A percentile compares a stretch with the other conserved stretches of the same genome.
Evolutionary conservation across 139 green algal genomes (phyloP).

Genomic region (Diplosphaera chodatii): DNA sequence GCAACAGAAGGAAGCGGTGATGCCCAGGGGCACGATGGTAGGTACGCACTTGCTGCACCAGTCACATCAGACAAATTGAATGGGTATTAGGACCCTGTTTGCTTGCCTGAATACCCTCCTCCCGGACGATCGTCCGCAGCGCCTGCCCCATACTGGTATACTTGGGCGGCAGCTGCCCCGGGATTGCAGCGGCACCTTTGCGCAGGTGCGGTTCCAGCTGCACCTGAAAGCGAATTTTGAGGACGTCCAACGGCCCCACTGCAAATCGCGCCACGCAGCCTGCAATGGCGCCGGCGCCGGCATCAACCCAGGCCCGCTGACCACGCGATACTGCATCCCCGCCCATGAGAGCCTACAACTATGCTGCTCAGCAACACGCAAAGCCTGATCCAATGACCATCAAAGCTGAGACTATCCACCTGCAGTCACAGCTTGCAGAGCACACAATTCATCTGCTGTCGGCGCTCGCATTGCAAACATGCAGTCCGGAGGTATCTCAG

Average conservation of each 20-base stretch:
- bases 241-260: slow-evolving; percentile 86
- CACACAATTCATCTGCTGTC: too few species aligned
- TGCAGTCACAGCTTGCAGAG: too few species aligned
- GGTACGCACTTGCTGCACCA: too few species aligned
- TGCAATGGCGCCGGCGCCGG: slow-evolving; percentile 68
- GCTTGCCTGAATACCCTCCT: slow-evolving; percentile 81
- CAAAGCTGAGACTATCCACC: too few species aligned
- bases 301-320: slow-evolving; percentile 7
- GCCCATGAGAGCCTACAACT: background rate
- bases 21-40: too few species aligned
- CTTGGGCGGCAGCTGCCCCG: slow-evolving; percentile 42
- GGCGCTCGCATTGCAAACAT: too few species aligned
- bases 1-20: too few species aligned
- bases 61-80: too few species aligned
- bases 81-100: too few species aligned
- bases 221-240: slow-evolving; percentile 96
- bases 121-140: slow-evolving; percentile 68
- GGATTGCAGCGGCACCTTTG: background rate
- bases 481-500: too few species aligned
- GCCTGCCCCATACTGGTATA: slow-evolving; percentile 86
- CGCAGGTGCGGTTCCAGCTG: slow-evolving; percentile 58
- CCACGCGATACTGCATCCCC: background rate
- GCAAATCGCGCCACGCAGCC: slow-evolving; percentile 73
- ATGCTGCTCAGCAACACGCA: too few species aligned
- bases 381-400: too few species aligned